Conservation (phyloP, 768 basidiomycete species). For the Russula emetica region DNA sequence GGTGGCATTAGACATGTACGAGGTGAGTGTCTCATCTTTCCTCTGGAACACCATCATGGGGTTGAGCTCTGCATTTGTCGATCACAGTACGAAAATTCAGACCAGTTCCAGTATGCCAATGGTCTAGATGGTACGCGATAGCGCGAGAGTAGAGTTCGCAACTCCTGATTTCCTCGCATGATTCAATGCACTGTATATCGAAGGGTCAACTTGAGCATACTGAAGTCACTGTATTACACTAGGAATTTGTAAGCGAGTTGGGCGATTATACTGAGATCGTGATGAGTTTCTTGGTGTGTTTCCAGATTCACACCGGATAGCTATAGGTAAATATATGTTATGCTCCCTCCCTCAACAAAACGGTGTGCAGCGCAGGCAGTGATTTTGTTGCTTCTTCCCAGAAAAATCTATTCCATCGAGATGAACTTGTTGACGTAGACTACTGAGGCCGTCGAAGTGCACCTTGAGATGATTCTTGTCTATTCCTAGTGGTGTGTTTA, state of each 20-base stretch:
- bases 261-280: not conserved
- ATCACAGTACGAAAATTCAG: conserved; percentile 71
- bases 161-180: too few species aligned
- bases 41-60: not conserved
- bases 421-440: too few species aligned
- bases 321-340: not conserved
- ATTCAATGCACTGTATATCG: not conserved
- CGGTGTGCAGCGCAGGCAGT: not conserved
- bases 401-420: too few species aligned
- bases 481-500: too few species aligned
- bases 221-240: not conserved
- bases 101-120: conserved; percentile 74
- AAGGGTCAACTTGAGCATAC: not conserved
- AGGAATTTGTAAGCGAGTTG: not conserved
- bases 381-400: too few species aligned
- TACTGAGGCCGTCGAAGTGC: too few species aligned
- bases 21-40: conserved; percentile 46
- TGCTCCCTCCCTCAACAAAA: not conserved
- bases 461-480: too few species aligned
- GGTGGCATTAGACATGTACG: conserved; percentile 97
- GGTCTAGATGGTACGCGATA: conserved; percentile 35
- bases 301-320: not conserved
- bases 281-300: not conserved
- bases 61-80: not conserved
- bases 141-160: not conserved